Conservation (phyloP, 441 rosid species). For the Melastoma candidum region DNA sequence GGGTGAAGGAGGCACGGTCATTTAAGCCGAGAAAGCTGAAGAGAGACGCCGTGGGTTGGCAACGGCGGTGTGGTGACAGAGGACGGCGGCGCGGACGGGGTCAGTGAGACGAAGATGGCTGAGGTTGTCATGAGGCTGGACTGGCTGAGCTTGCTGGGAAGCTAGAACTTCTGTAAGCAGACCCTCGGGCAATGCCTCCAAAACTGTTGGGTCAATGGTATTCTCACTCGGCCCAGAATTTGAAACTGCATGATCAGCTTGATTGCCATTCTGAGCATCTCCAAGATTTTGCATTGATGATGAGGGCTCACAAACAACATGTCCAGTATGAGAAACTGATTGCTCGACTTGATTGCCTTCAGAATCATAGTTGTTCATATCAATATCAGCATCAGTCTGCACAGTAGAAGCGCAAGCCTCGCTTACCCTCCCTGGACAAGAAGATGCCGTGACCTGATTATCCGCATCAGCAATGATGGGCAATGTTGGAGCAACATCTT, state of each 20-base stretch:
- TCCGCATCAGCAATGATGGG: slow-evolving; percentile 22
- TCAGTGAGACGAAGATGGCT: too few species aligned
- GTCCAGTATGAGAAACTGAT: slow-evolving; percentile 31
- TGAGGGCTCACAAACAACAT: slow-evolving; percentile 26
- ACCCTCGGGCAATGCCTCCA: slow-evolving; percentile 96
- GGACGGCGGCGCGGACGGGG: too few species aligned
- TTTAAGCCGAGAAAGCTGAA: too few species aligned
- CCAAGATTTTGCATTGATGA: slow-evolving; percentile 33
- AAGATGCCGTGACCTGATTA: slow-evolving; percentile 17
- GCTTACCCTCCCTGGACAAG: slow-evolving; percentile 33
- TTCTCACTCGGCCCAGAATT: slow-evolving; percentile 48
- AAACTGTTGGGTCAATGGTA: slow-evolving; percentile 92
- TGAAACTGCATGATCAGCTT: slow-evolving; percentile 32
- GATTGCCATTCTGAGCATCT: slow-evolving; percentile 43
- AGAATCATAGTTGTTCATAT: slow-evolving; percentile 59
- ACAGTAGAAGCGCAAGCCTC: slow-evolving; percentile 24
- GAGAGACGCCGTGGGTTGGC: too few species aligned
- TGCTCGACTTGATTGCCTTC: slow-evolving; percentile 51
- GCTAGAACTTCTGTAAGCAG: slow-evolving; percentile 94
- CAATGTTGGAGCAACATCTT: slow-evolving; percentile 22
- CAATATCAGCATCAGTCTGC: slow-evolving; percentile 55
- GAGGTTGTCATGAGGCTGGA: slow-evolving; percentile 94
- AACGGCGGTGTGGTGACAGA: too few species aligned
- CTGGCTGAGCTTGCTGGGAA: slow-evolving; percentile 93
- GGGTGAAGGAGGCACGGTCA: too few species aligned